Evolutionary conservation across 345 rosid species (phyloP), one percentile per base, ranked within the genome.

Genomic region (Citrus maxima): DNA sequence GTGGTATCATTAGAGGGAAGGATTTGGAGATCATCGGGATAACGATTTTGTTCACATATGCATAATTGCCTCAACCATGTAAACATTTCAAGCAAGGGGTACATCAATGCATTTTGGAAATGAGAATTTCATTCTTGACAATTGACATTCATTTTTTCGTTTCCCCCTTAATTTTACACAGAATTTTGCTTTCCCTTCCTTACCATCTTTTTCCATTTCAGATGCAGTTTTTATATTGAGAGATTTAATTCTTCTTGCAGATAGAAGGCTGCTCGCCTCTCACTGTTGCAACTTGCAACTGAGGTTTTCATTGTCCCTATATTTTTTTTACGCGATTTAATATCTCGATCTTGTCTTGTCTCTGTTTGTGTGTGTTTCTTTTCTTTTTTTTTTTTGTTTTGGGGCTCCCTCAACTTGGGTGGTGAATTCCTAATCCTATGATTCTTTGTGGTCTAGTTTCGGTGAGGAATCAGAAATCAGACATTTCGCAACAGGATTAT

Each of bases 1-100:
- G 98, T 95, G 85, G 98, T 95, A 81, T 95, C 98, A 5, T 82
- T 95, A 67, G 94, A 95, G 87, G 98, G 98, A 84, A 87, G 98
- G 86, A 95, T 95, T 80, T 95, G 98, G 98, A 86, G 95, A 83
- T 95, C 97, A 58, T 93, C 93, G 54, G 98, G 98, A 79, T 94
- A 87, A 84, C 74, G 58, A 54, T 54, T 84, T 71, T 84, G 81
- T 72, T 80, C 42, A 37, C 51, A 55, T 74, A 24, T 80, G 67
- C 82, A 42, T 75, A 40, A 19, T 75, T 78, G 51, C 75, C 77
- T 54, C 71, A 71, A 67, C 82, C 73, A 30, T 86, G 82, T 81
- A 82, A 84, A 55, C 77, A 72, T 86, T 77, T 68, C 72, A 61
- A 77, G 79, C 81, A 60, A 78, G 82, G 83, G 87, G 80, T 79